Evolutionary conservation across 1,284 basidiomycete genomes (phyloP).

Genomic region (Trichosporon inkin): DNA sequence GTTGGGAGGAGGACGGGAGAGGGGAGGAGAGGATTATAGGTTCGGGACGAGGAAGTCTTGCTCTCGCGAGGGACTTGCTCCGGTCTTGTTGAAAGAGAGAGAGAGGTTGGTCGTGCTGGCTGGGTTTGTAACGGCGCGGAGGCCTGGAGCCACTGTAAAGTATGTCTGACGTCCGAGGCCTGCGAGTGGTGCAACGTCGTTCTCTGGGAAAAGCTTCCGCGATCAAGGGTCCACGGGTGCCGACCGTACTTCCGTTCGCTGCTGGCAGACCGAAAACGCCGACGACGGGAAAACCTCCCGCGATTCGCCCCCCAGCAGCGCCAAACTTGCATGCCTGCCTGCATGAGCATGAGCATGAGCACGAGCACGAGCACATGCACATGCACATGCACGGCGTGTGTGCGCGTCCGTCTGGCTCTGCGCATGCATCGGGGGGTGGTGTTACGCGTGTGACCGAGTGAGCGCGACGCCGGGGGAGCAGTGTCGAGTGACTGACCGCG

Average conservation of each 20-base stretch:
- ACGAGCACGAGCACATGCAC: no score
- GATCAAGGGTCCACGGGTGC: not conserved
- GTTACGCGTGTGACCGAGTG: no score
- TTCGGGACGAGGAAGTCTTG: constrained; percentile 4
- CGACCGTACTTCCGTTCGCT: constrained; percentile 5
- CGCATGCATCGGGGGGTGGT: no score
- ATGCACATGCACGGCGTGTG: no score
- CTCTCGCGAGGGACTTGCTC: constrained; percentile 7
- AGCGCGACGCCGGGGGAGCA: not conserved
- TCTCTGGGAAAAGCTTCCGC: constrained; percentile 7
- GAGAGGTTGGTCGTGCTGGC: not conserved
- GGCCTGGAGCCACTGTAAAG: not conserved
- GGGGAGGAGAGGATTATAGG: not conserved
- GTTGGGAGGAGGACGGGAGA: not conserved
- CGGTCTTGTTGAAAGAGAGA: constrained; percentile 7
- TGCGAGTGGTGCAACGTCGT: constrained; percentile 5
- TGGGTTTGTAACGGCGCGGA: constrained; percentile 5
- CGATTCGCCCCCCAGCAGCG: no score
- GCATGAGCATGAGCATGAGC: no score
- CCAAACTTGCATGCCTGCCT: no score
- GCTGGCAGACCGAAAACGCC: constrained; percentile 6
- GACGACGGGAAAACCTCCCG: constrained; percentile 8
- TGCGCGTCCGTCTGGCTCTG: no score
- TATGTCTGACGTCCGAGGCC: no score
- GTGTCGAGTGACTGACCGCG: not conserved